These are phyloP conservation scores for Cercospora zeina DNA, from an alignment of 2,329 filamentous ascomycete genomes.

Conservation along the genomic window DNA sequence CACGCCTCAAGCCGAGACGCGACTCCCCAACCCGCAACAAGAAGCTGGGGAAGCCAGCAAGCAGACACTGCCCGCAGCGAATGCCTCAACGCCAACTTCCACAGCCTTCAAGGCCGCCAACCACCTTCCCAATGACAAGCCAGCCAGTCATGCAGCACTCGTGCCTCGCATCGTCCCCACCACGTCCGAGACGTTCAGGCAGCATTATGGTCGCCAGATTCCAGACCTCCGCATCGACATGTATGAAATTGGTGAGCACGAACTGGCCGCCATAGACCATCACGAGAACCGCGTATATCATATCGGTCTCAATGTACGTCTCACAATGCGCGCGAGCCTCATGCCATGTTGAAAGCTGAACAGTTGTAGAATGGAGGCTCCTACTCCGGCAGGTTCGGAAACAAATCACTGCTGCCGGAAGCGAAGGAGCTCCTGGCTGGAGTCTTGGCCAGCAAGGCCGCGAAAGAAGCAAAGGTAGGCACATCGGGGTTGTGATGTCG, in stretches of 20 bases:
- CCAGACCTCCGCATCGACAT: conserved; percentile 19
- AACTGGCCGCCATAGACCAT: conserved; percentile 17
- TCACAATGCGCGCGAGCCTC: too few relatives aligned
- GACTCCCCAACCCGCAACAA: background rate
- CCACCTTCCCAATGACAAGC: background rate
- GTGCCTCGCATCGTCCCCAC: conserved; percentile 11
- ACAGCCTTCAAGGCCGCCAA: conserved; percentile 15
- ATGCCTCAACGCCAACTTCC: background rate
- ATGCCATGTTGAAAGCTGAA: conserved; percentile 3
- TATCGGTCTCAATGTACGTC: conserved; percentile 22
- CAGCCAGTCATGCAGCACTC: background rate
- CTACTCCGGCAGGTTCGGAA: conserved; percentile 23
- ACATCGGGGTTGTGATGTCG: background rate
- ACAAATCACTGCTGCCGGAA: conserved; percentile 17
- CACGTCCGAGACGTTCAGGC: conserved; percentile 16
- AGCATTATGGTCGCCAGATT: conserved; percentile 15
- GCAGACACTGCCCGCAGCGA: background rate
- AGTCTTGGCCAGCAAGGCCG: conserved; percentile 4
- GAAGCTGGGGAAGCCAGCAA: background rate
- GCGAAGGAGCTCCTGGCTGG: conserved; percentile 1
- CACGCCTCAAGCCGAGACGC: background rate
- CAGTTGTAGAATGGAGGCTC: conserved; percentile 19
- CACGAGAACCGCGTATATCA: conserved; percentile 27
- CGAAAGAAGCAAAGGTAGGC: conserved; percentile 10
- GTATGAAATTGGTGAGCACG: conserved; percentile 19